A percentile compares a stretch with the other conserved stretches of the same genome.
These are phyloP conservation scores for Amoeboaphelidium protococcarum DNA, from an alignment of 371 early-diverging fungal species.

Conservation along the genomic window DNA sequence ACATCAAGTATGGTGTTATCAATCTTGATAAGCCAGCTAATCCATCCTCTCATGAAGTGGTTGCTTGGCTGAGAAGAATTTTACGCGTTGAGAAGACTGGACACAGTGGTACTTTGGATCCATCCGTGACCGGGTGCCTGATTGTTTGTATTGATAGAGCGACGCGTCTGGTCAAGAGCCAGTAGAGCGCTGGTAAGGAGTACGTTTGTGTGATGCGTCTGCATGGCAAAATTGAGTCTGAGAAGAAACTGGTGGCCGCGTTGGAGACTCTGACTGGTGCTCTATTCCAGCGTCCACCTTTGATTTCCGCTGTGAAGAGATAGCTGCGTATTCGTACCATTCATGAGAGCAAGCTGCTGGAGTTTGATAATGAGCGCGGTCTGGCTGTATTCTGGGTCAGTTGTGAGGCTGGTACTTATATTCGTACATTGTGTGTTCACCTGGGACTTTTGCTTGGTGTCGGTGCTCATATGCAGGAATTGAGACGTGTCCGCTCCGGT, in stretches of 20 bases:
- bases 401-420: slow-evolving; percentile 99
- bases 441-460: slow-evolving; percentile 87
- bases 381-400: slow-evolving; percentile 91
- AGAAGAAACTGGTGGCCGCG: slow-evolving; percentile 54
- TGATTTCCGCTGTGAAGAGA: slow-evolving; percentile 99
- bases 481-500: slow-evolving; percentile 95
- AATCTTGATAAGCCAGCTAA: slow-evolving; percentile 97
- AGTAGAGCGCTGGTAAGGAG: slow-evolving; percentile 95
- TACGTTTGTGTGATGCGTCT: slow-evolving; percentile 93
- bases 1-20: slow-evolving; percentile 88
- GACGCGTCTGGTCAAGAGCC: slow-evolving; percentile 96
- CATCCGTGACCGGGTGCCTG: slow-evolving; percentile 97
- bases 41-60: slow-evolving; percentile 99
- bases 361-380: slow-evolving; percentile 86
- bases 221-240: slow-evolving; percentile 67
- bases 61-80: slow-evolving; percentile 98
- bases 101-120: slow-evolving; percentile 98
- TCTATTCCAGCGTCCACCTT: slow-evolving; percentile 97
- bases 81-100: slow-evolving; percentile 97
- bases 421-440: slow-evolving; percentile 97
- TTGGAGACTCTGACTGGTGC: slow-evolving; percentile 91
- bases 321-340: slow-evolving; percentile 97
- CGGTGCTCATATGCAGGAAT: slow-evolving; percentile 99
- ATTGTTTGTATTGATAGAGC: slow-evolving; percentile 97
- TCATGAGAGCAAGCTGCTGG: slow-evolving; percentile 80